phyloP scores from a whole-genome alignment of 2,329 filamentous ascomycete genomes.

The Coniochaeta sp. region DNA sequence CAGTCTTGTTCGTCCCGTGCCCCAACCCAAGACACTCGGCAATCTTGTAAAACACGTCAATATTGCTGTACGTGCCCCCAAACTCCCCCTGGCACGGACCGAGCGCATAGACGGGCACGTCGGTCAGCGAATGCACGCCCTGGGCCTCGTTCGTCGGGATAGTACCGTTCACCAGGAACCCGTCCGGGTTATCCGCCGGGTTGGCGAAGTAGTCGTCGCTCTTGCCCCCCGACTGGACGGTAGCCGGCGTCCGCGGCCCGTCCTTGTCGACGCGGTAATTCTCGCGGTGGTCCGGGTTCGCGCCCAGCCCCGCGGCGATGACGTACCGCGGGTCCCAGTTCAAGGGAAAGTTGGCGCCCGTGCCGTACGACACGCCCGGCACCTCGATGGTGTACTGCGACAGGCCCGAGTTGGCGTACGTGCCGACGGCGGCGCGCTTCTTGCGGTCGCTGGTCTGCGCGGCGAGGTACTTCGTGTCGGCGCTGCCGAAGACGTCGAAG shows the following conservation, averaged over 20 bases:
- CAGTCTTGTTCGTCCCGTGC: constrained; percentile 21
- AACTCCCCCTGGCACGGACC: constrained; percentile 76
- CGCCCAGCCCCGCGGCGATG: constrained; percentile 64
- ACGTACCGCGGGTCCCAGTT: constrained; percentile 85
- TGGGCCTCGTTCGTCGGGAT: constrained; percentile 54
- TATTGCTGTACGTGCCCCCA: constrained; percentile 57
- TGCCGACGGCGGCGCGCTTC: constrained; percentile 69
- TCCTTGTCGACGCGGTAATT: constrained; percentile 64
- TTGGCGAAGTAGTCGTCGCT: constrained; percentile 55
- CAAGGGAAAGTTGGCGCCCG: constrained; percentile 68
- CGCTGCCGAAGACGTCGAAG: constrained; percentile 73
- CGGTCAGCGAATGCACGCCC: constrained; percentile 71
- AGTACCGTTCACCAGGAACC: constrained; percentile 71
- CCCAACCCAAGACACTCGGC: constrained; percentile 57
- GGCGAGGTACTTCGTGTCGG: constrained; percentile 71
- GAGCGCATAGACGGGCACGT: constrained; percentile 70
- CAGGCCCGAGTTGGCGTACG: constrained; percentile 65
- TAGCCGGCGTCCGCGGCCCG: constrained; percentile 55
- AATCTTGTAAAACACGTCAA: constrained; percentile 70
- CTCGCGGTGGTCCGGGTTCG: constrained; percentile 69
- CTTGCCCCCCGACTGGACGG: constrained; percentile 36
- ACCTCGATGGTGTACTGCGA: constrained; percentile 63
- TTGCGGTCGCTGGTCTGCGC: constrained; percentile 57
- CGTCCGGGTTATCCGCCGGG: constrained; percentile 55
- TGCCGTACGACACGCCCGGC: constrained; percentile 59